Base-by-base conservation (phyloP, 2,329 filamentous ascomycete genomes). In the Colletotrichum sojae region DNA sequence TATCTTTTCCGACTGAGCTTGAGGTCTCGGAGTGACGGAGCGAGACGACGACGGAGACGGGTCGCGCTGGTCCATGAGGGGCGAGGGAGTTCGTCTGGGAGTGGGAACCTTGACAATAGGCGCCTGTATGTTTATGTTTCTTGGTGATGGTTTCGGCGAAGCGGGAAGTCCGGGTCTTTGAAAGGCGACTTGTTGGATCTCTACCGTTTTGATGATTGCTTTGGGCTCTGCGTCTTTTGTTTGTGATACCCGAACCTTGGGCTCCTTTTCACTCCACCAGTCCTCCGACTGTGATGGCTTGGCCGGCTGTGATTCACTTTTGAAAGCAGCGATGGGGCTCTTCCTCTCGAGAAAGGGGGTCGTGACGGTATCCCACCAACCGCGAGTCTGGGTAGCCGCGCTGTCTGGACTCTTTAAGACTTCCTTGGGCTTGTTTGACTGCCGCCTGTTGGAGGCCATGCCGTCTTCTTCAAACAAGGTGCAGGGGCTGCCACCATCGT, bases 281-380 rank as follows among this genome's bases (percentile, higher is more conserved):
- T 78, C 76, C 36, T 80, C 78, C 3, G 75, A 13, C 5, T 77
- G 36, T 72, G 72, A 49, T 73, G 76, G 55, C 71, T 76, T 67
- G 71, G 67, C 43, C 71, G 77, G 69, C 54, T 76, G 71, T 67
- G 57, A 74, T 58, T 72, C 71, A 31, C 58, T 52, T 25, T 61
- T 58, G 22, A 62, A 55, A 27, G 63, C 58, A 10, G 54, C 58
- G 12, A 69, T 9, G 16, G 70, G 71, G 48, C 72, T 72, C 55
- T 66, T 79, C 74, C 73, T 85, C 74, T 86, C 83, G 16, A 80
- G 74, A 74, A 94, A 94, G 0, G 92, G 92, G 1, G 92, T 92
- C 8, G 88, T 90, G 63, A 94, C 89, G 72, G 92, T 86, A 74
- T 93, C 92, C 92, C 92, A 94, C 92, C 92, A 94, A 20, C 92